phyloP scores from a whole-genome alignment of 176 grass and related monocot species.

The Dendrocalamus sinicus region DNA sequence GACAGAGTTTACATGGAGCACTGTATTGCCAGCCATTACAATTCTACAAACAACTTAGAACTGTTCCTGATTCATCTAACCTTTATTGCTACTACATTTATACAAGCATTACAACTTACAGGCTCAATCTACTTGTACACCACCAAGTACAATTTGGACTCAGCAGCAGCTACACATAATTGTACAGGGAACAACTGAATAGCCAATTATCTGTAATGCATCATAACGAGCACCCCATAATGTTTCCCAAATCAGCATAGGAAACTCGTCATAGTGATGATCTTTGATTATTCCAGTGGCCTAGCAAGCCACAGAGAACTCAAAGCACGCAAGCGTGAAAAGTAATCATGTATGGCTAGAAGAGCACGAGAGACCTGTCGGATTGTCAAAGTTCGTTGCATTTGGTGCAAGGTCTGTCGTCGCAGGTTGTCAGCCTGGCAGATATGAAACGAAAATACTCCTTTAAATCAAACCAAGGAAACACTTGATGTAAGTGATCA shows the following conservation, averaged over 20 bases:
- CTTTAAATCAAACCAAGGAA: constrained; percentile 17
- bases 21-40: constrained; percentile 5
- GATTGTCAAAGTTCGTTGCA: constrained; percentile 65
- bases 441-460: not conserved
- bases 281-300: constrained; percentile 49
- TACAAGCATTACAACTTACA: constrained; percentile 49
- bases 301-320: constrained; percentile 79
- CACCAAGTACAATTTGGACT: constrained; percentile 43
- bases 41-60: constrained; percentile 13
- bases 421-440: constrained; percentile 70
- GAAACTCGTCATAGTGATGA: not conserved
- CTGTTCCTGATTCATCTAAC: constrained; percentile 29
- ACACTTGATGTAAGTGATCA: not conserved
- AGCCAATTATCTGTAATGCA: constrained; percentile 13
- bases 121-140: constrained; percentile 49
- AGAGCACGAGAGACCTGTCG: constrained; percentile 61
- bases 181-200: constrained; percentile 20
- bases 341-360: constrained; percentile 65
- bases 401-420: constrained; percentile 69
- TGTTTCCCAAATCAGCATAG: not conserved
- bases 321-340: constrained; percentile 65
- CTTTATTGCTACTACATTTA: constrained; percentile 44
- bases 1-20: constrained; percentile 8
- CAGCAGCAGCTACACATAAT: constrained; percentile 34
- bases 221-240: not conserved